Base-by-base conservation (phyloP, 2,329 filamentous ascomycete genomes). In the Tolypocladium cylindrosporum region DNA sequence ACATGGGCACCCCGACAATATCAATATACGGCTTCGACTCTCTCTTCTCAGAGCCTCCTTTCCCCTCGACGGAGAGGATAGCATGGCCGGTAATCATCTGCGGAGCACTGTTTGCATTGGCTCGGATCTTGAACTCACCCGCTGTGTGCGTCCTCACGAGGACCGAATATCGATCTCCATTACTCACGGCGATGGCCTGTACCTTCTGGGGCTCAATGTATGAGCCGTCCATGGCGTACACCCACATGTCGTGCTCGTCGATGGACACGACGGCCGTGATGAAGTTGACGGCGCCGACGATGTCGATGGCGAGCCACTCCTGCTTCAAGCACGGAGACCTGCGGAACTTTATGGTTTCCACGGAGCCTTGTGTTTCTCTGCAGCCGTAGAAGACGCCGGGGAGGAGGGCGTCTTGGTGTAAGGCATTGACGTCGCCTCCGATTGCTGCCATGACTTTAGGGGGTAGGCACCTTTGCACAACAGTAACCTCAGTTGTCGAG, bases 41-140 rank as follows among this genome's bases (percentile, higher is more conserved):
- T 31, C 27, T 31, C 27, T 6, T 31, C 27, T 31, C 27, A 1
- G 27, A 6, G 27, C 27, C 27, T 2, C 27, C 27, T 31, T 31
- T 31, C 4, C 27, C 27, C 27, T 31, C 36, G 19, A 75, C 68
- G 2, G 73, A 71, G 43, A 87, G 68, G 10, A 76, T 71, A 1
- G 79, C 83, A 21, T 76, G 74, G 1, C 78, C 82, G 16, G 75
- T 74, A 37, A 87, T 73, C 57, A 85, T 74, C 65, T 87, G 85
- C 13, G 79, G 76, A 2, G 74, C 67, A 37, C 72, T 73, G 16
- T 72, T 69, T 19, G 79, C 77, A 34, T 79, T 77, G 45, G 80
- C 72, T 3, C 84, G 81, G 39, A 86, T 77, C 8, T 77, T 77
- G 66, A 82, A 86, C 58, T 31, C 79, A 70, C 1, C 78, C 79